These are phyloP conservation scores for Colletotrichum plurivorum DNA, from an alignment of 2,329 filamentous ascomycete species.

Conservation along the genomic window DNA sequence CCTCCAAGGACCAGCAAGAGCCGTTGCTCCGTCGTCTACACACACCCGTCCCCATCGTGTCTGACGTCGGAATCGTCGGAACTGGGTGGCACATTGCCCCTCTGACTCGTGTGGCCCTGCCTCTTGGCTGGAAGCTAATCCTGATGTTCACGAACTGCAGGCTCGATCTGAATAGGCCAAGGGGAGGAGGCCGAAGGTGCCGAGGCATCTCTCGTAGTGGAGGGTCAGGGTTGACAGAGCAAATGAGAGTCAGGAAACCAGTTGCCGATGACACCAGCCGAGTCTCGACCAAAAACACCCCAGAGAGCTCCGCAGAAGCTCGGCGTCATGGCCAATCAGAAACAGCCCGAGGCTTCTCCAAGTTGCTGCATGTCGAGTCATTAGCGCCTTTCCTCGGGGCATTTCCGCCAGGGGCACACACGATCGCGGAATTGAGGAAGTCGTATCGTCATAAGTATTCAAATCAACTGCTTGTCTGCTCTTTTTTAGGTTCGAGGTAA, in stretches of 20 bases:
- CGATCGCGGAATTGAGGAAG: conserved; percentile 20
- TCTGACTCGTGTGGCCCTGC: conserved; percentile 17
- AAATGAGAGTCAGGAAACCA: conserved; percentile 34
- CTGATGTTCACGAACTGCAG: conserved; percentile 18
- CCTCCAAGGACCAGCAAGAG: background rate
- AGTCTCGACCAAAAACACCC: conserved; percentile 13
- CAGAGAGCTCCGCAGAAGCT: conserved; percentile 26
- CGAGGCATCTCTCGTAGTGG: background rate
- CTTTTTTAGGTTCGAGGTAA: conserved; percentile 18
- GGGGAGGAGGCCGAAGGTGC: conserved; percentile 6
- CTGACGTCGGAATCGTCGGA: conserved; percentile 25
- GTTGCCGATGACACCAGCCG: conserved; percentile 37
- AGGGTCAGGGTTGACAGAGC: conserved; percentile 29
- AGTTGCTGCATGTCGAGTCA: conserved; percentile 27
- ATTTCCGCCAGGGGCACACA: conserved; percentile 19
- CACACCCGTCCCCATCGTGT: background rate
- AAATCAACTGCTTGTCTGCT: background rate
- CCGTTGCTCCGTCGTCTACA: conserved; percentile 7
- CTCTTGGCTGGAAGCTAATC: conserved; percentile 16
- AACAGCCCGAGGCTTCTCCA: background rate
- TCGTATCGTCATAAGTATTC: conserved; percentile 9
- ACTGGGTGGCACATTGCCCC: background rate
- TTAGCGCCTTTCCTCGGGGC: conserved; percentile 19
- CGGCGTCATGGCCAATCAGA: conserved; percentile 14
- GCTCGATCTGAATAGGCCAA: conserved; percentile 9